Conservation (phyloP, 139 green algal genomes). For the Chlamydomonas sp. region DNA sequence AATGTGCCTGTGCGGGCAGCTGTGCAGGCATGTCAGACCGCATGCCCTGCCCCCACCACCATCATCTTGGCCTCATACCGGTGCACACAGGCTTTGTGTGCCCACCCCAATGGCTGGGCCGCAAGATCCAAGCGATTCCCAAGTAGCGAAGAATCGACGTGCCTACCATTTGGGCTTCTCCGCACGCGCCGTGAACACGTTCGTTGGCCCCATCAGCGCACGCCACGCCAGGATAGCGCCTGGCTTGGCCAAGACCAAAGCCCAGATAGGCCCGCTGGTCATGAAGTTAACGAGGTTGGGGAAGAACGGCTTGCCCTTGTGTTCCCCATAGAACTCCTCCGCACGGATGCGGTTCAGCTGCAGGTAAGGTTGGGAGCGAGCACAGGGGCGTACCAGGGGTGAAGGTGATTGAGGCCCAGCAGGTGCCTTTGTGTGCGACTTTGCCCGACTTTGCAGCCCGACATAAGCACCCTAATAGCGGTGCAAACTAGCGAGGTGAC, state of each 20-base stretch:
- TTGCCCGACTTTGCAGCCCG: not conserved
- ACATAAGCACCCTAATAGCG: not conserved
- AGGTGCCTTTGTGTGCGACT: not conserved
- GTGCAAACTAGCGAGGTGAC: not conserved
- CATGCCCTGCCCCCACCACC: no score
- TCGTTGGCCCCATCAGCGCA: conserved; percentile 82
- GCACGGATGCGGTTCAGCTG: conserved; percentile 68
- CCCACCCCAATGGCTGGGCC: no score
- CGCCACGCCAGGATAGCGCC: conserved; percentile 79
- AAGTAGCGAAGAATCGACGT: no score
- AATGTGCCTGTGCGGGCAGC: no score
- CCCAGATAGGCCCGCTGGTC: conserved; percentile 79
- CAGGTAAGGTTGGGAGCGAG: not conserved
- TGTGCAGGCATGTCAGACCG: no score
- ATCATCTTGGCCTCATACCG: no score
- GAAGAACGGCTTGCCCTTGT: conserved; percentile 84
- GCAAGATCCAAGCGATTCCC: no score
- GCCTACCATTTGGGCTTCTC: conserved; percentile 63
- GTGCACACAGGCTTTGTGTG: no score
- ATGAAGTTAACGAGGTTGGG: conserved; percentile 79
- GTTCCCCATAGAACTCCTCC: conserved; percentile 88
- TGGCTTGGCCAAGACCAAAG: conserved; percentile 71
- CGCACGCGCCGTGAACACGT: conserved; percentile 65
- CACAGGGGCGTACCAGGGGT: not conserved
- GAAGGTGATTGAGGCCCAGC: not conserved